These are phyloP conservation scores for Circinella minor DNA, from an alignment of 371 early-diverging fungal genomes.

Conservation along the genomic window DNA sequence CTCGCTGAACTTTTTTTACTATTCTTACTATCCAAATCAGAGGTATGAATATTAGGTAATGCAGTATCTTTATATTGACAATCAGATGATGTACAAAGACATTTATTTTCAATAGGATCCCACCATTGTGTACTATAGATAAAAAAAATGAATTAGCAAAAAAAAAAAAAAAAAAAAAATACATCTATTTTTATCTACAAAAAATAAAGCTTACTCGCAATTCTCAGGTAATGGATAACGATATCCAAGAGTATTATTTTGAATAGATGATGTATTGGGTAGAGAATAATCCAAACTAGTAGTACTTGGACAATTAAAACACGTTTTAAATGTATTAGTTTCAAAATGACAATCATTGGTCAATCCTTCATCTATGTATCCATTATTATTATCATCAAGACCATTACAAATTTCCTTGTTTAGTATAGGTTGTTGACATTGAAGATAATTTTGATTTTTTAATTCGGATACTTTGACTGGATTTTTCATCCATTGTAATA, in stretches of 20 bases:
- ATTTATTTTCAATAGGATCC: conserved; percentile 67
- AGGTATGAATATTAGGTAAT: conserved; percentile 24
- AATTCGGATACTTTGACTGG: conserved; percentile 67
- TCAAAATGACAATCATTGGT: conserved; percentile 59
- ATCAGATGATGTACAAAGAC: conserved; percentile 51
- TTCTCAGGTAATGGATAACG: conserved; percentile 58
- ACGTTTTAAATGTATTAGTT: conserved; percentile 60
- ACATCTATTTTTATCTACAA: too few relatives aligned
- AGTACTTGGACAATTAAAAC: conserved; percentile 66
- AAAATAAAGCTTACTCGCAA: conserved; percentile 59
- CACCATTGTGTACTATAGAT: conserved; percentile 61
- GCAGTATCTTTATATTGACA: conserved; percentile 56
- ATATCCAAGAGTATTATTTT: conserved; percentile 49
- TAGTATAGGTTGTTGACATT: conserved; percentile 60
- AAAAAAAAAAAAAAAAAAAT: too few relatives aligned
- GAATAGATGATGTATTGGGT: conserved; percentile 43
- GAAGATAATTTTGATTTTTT: conserved; percentile 57
- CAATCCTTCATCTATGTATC: conserved; percentile 47
- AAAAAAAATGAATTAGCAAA: too few relatives aligned
- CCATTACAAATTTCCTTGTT: conserved; percentile 77
- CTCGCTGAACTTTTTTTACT: not conserved
- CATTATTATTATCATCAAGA: conserved; percentile 61
- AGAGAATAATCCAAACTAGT: conserved; percentile 57
- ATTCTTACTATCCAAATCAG: conserved; percentile 1
- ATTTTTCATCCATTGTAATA: conserved; percentile 67